These are phyloP conservation scores for Coniochaeta prunicola DNA, from an alignment of 2,329 filamentous ascomycete genomes.

Conservation along the genomic window DNA sequence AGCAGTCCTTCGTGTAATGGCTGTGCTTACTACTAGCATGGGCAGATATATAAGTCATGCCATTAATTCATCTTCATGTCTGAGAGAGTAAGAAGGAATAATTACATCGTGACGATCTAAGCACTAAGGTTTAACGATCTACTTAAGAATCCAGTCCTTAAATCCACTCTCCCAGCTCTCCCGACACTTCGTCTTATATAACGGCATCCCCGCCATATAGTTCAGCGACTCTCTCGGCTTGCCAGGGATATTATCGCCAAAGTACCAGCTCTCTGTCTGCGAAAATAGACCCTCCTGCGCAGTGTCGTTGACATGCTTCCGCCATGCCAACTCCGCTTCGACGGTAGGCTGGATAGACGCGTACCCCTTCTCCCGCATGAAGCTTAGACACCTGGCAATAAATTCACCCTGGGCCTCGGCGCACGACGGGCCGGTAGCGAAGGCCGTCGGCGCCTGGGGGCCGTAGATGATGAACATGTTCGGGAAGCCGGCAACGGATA, in stretches of 20 bases:
- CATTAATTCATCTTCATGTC: too few species aligned
- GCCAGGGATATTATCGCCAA: constrained; percentile 16
- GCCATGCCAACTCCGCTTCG: constrained; percentile 9
- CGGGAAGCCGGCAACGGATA: constrained; percentile 10
- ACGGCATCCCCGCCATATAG: constrained; percentile 9
- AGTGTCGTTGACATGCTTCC: constrained; percentile 6
- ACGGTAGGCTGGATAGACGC: constrained; percentile 11
- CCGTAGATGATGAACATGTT: constrained; percentile 12
- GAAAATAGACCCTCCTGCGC: constrained; percentile 11
- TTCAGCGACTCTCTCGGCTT: constrained; percentile 13
- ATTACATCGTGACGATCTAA: too few species aligned
- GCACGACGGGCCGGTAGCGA: constrained; percentile 10
- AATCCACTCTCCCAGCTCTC: constrained; percentile 1
- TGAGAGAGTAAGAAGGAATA: too few species aligned
- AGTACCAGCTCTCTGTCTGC: constrained; percentile 12
- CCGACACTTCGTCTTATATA: constrained; percentile 6
- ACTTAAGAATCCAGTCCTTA: background rate
- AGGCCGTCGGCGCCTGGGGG: constrained; percentile 12
- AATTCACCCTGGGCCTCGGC: constrained; percentile 11
- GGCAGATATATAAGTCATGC: too few species aligned
- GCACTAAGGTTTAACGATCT: background rate
- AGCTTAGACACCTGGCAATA: too few species aligned
- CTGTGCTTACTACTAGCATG: too few species aligned
- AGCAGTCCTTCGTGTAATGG: too few species aligned
- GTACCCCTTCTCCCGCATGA: too few species aligned